These are phyloP conservation scores for Debaryomyces singareniensis DNA, from an alignment of 1,139 yeast species.

Conservation along the genomic window DNA sequence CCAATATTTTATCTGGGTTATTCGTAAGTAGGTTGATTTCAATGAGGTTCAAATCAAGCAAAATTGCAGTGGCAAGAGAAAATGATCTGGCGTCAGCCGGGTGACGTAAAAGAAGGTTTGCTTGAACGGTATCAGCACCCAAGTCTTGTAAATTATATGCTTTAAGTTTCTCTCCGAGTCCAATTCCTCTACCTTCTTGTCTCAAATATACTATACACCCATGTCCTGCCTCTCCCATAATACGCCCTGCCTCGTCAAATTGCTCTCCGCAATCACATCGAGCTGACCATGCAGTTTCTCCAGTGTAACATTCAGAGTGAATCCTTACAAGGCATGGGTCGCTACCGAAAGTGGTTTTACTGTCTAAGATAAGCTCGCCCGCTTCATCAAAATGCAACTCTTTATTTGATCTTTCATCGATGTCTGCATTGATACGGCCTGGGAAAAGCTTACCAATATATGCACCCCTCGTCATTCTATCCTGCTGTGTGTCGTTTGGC, in stretches of 20 bases:
- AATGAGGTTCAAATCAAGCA: conserved; percentile 71
- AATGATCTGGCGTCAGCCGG: conserved; percentile 97
- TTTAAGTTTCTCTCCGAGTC: conserved; percentile 91
- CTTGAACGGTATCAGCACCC: conserved; percentile 98
- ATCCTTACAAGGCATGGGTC: conserved; percentile 62
- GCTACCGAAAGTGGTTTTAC: conserved; percentile 25
- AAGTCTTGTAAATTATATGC: conserved; percentile 96
- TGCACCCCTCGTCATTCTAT: conserved; percentile 96
- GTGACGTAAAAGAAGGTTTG: conserved; percentile 84
- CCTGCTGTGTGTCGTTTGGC: conserved; percentile 76
- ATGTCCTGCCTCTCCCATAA: conserved; percentile 80
- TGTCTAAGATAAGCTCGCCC: conserved; percentile 46
- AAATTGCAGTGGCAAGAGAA: conserved; percentile 87
- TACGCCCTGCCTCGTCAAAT: conserved; percentile 93
- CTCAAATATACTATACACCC: conserved; percentile 95
- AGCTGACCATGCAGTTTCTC: conserved; percentile 98
- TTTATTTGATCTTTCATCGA: conserved; percentile 40
- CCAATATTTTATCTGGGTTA: conserved; percentile 92
- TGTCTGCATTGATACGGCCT: conserved; percentile 68
- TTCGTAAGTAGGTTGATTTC: conserved; percentile 80
- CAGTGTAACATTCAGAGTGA: conserved; percentile 97
- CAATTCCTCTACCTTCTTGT: conserved; percentile 98
- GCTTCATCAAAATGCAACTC: conserved; percentile 40
- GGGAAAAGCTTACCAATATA: conserved; percentile 85
- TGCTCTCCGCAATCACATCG: conserved; percentile 99